A percentile compares a stretch with the other conserved stretches of the same genome.
These are phyloP conservation scores for Globisporangium camurandrum DNA, from an alignment of 352 stramenopile species.

Conservation along the genomic window DNA sequence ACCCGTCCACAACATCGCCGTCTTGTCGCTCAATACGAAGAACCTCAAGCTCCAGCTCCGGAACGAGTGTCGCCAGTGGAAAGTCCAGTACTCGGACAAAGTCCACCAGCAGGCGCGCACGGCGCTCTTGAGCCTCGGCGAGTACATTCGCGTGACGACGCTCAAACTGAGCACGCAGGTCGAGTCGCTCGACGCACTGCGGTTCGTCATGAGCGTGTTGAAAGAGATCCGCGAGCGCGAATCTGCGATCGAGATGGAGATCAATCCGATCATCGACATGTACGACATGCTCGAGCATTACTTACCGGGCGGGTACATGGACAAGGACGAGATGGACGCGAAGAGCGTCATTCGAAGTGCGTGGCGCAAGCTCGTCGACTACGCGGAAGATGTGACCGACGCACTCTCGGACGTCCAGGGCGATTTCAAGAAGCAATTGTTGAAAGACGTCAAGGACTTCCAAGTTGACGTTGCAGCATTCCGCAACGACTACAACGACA, in stretches of 20 bases:
- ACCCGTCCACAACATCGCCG: slow-evolving; percentile 79
- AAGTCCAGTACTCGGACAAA: slow-evolving; percentile 78
- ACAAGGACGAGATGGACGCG: slow-evolving; percentile 88
- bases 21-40: slow-evolving; percentile 80
- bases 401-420: slow-evolving; percentile 78
- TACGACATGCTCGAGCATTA: slow-evolving; percentile 88
- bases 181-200: slow-evolving; percentile 64
- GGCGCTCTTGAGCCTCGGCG: slow-evolving; percentile 55
- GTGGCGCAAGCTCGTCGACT: slow-evolving; percentile 86
- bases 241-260: slow-evolving; percentile 85
- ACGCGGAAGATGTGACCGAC: slow-evolving; percentile 86
- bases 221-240: slow-evolving; percentile 82
- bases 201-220: slow-evolving; percentile 80
- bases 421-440: slow-evolving; percentile 87
- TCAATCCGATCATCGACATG: slow-evolving; percentile 86
- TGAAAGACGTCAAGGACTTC: slow-evolving; percentile 85
- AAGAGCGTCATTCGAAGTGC: slow-evolving; percentile 78
- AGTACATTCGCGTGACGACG: slow-evolving; percentile 76
- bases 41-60: slow-evolving; percentile 84
- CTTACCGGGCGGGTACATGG: slow-evolving; percentile 76
- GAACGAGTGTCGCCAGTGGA: slow-evolving; percentile 83
- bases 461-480: slow-evolving; percentile 62
- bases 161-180: slow-evolving; percentile 59
- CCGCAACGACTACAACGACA: slow-evolving; percentile 50
- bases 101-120: slow-evolving; percentile 69